Percentiles rank a stretch among this genome's conserved stretches.
These are phyloP conservation scores for Rhynchosporium agropyri DNA, from an alignment of 2,329 filamentous ascomycete genomes.

Conservation along the genomic window DNA sequence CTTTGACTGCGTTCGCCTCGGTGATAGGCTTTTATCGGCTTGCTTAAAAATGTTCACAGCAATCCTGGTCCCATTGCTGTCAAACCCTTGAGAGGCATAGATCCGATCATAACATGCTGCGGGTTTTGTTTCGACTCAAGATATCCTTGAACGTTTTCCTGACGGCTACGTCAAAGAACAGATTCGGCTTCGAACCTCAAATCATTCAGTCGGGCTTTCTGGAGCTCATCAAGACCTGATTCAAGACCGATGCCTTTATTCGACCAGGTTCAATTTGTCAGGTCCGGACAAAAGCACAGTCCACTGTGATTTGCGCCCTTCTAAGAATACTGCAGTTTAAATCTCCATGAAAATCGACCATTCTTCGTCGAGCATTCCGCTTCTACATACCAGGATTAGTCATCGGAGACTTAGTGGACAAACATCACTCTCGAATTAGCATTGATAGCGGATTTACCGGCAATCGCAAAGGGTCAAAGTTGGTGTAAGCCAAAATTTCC, in stretches of 20 bases:
- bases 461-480: not conserved
- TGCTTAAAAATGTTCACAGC: slow-evolving; percentile 3
- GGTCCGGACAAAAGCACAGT: slow-evolving; percentile 6
- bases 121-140: not conserved
- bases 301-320: slow-evolving; percentile 12
- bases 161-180: not conserved
- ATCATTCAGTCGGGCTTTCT: slow-evolving; percentile 6
- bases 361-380: slow-evolving; percentile 1
- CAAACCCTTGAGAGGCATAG: not conserved
- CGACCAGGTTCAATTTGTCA: not conserved
- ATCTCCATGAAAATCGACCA: slow-evolving; percentile 1
- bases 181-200: not conserved
- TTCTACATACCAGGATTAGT: slow-evolving; percentile 6
- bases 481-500: not conserved
- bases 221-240: not conserved
- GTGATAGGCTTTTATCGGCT: not conserved
- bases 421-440: not conserved
- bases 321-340: slow-evolving; percentile 19
- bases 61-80: not conserved
- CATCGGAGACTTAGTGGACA: slow-evolving; percentile 12
- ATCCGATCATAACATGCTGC: not conserved
- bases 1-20: not conserved
- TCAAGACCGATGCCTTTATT: not conserved
- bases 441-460: slow-evolving; percentile 12
- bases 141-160: not conserved